These are phyloP conservation scores for Apophysomyces elegans DNA, from an alignment of 371 early-diverging fungal species.

Conservation along the genomic window DNA sequence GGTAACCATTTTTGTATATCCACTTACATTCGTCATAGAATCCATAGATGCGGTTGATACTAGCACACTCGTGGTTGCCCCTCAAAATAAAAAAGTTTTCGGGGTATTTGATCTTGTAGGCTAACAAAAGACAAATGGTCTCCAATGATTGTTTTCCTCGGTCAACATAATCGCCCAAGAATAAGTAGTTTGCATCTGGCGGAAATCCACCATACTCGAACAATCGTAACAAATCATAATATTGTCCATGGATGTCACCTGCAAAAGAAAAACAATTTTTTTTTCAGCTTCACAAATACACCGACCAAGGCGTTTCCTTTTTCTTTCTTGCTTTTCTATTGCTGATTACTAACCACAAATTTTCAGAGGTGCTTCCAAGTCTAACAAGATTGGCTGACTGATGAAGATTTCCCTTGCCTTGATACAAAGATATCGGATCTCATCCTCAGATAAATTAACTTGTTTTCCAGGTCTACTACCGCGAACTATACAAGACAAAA, in stretches of 20 bases:
- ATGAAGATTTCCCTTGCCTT: slow-evolving; percentile 93
- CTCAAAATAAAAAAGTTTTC: slow-evolving; percentile 89
- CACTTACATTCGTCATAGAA: no score
- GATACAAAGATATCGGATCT: slow-evolving; percentile 83
- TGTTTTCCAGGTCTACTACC: slow-evolving; percentile 87
- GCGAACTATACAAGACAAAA: slow-evolving; percentile 64
- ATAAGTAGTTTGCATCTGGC: slow-evolving; percentile 87
- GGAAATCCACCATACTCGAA: slow-evolving; percentile 90
- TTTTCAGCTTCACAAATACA: not conserved
- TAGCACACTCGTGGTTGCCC: no score
- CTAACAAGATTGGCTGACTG: slow-evolving; percentile 89
- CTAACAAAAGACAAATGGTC: slow-evolving; percentile 89
- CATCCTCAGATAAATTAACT: slow-evolving; percentile 73
- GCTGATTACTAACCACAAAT: slow-evolving; percentile 72
- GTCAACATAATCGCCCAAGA: slow-evolving; percentile 97
- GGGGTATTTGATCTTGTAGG: slow-evolving; percentile 95
- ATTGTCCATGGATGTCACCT: slow-evolving; percentile 96
- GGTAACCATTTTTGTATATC: slow-evolving; percentile 91
- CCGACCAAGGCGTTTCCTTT: no score
- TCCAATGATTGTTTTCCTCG: slow-evolving; percentile 95
- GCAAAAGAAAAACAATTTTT: not conserved
- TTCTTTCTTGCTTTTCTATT: no score
- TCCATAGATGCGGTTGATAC: no score
- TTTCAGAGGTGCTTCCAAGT: slow-evolving; percentile 94
- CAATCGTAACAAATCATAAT: slow-evolving; percentile 82